Evolutionary conservation across 129 eudicot genomes (phyloP).

Genomic region (Mikania micrantha): DNA sequence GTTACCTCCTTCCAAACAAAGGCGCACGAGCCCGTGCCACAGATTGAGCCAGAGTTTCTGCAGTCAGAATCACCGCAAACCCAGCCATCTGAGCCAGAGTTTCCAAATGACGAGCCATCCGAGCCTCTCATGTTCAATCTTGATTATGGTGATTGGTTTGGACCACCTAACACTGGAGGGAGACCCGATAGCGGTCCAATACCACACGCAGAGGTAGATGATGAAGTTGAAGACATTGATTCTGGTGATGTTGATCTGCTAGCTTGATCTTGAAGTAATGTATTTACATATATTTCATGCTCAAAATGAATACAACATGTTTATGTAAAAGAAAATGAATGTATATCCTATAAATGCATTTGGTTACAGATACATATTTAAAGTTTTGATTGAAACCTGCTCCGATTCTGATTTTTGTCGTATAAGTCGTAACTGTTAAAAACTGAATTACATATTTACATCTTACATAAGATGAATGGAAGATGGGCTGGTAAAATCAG

Average conservation of each 20-base stretch:
- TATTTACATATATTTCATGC: not conserved
- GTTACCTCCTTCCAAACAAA: constrained; percentile 11
- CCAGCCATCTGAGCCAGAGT: not conserved
- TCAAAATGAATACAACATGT: constrained; percentile 1
- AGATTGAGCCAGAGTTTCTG: not conserved
- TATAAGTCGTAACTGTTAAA: too few relatives aligned
- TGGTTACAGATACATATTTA: not conserved
- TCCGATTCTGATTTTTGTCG: too few relatives aligned
- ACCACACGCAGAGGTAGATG: constrained; percentile 8
- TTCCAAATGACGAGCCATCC: not conserved
- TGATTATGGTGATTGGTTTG: not conserved
- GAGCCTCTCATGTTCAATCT: not conserved
- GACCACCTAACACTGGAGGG: constrained; percentile 32
- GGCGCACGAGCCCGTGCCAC: not conserved
- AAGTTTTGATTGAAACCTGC: not conserved
- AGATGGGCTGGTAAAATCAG: too few relatives aligned
- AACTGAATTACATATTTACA: too few relatives aligned
- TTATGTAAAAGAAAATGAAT: constrained; percentile 8
- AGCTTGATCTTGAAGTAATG: constrained; percentile 11
- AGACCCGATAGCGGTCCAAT: not conserved
- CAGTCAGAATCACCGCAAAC: not conserved
- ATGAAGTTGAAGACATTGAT: constrained; percentile 1
- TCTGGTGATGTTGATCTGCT: not conserved
- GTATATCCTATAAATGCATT: not conserved
- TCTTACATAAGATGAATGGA: too few relatives aligned